Evolutionary conservation across 208 protist genomes (phyloP), one percentile per base, ranked within the genome.

Genomic region (Angomonas desouzai): DNA sequence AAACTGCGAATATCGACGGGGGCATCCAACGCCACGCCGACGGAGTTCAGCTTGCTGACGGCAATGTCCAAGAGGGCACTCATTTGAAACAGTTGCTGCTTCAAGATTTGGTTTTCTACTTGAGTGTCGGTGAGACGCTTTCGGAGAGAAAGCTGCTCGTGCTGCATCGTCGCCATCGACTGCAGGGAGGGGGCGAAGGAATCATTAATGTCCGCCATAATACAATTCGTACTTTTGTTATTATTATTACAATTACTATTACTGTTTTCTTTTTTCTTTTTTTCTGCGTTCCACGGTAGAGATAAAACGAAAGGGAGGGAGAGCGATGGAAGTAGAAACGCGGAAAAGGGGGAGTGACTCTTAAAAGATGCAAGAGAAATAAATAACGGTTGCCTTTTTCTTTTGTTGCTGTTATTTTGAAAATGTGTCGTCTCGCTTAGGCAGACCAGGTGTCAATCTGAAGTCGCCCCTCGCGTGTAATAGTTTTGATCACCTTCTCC

Each of bases 361-460:
- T n/a, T n/a, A 40, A 40, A 40, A 40, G 13, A 40, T 18, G 13
- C 36, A 53, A 25, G 48, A 53, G 18, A 25, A 64, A 55, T 34
- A 64, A 69, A 55, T 57, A 43, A 63, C n/a, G n/a, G n/a, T n/a
- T n/a, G n/a, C n/a, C n/a, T n/a, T n/a, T n/a, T n/a, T n/a, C n/a
- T n/a, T n/a, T n/a, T n/a, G n/a, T n/a, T n/a, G n/a, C n/a, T n/a
- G n/a, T n/a, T n/a, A n/a, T n/a, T n/a, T n/a, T n/a, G n/a, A n/a
- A n/a, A n/a, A n/a, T n/a, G n/a, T n/a, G n/a, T n/a, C 22, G 1
- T 10, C 1, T 7, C 0, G 20, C 22, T 69, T 76, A 94, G n/a
- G 77, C 72, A n/a, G 89, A 91, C 89, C 89, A 95, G 18, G 89
- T 88, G 63, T 95, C 89, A 22, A 92, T 63, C 58, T 91, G 73